Evolutionary conservation across 2,329 filamentous ascomycete genomes (phyloP).

Genomic region (Dactylellina haptotyla): DNA sequence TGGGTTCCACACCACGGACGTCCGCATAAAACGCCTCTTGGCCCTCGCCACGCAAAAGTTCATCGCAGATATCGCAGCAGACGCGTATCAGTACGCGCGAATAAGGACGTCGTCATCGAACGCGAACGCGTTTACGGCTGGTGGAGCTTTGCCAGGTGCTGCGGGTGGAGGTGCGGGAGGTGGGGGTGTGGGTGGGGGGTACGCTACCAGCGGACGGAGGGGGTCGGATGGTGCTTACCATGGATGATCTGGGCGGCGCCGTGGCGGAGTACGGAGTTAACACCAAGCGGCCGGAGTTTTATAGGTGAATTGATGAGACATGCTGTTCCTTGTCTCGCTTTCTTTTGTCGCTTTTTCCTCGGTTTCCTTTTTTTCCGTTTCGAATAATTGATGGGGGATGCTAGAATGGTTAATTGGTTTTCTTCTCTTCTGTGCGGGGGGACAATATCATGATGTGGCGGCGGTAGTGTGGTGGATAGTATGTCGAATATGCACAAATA

Average conservation of each 20-base stretch:
- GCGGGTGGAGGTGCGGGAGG: conserved; percentile 66
- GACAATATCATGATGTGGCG: not conserved
- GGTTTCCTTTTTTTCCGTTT: conserved; percentile 1
- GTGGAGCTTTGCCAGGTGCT: conserved; percentile 68
- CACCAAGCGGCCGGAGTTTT: conserved; percentile 96
- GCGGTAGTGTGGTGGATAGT: not conserved
- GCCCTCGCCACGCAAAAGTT: conserved; percentile 99
- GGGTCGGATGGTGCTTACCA: conserved; percentile 92
- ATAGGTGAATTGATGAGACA: conserved; percentile 69
- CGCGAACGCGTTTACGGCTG: conserved; percentile 76
- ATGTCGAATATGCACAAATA: conserved; percentile 11
- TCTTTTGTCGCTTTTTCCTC: conserved; percentile 16
- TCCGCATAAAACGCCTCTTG: conserved; percentile 88
- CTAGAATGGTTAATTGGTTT: conserved; percentile 6
- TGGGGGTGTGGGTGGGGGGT: conserved; percentile 65
- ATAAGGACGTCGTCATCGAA: conserved; percentile 89
- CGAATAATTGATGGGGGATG: not conserved
- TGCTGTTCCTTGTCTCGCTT: conserved; percentile 5
- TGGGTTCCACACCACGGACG: conserved; percentile 89
- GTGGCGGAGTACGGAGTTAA: conserved; percentile 98
- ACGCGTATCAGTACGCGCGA: conserved; percentile 96
- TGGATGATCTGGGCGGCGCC: conserved; percentile 98
- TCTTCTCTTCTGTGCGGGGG: not conserved
- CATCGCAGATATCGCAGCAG: conserved; percentile 94
- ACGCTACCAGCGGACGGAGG: conserved; percentile 84